Base-by-base conservation (phyloP, 2,329 filamentous ascomycete species). In the Aureobasidium sp. region DNA sequence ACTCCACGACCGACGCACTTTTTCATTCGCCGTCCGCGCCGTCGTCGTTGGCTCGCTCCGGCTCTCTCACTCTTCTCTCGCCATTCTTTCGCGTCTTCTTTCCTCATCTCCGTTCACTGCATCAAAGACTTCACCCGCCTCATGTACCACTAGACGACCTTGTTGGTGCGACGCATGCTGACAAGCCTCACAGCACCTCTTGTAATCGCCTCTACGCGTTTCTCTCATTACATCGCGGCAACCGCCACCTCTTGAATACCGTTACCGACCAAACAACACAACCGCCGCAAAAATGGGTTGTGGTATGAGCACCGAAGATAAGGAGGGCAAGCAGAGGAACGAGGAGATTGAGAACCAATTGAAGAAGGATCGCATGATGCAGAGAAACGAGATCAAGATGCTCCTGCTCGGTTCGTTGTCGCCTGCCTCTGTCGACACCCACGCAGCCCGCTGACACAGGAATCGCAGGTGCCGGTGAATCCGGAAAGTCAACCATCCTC, bases 371-470 rank as follows among this genome's bases (percentile, higher is more conserved):
- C 95, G 95, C 79, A 89, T 97, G 89, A 88, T 95, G 82, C 92
- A 96, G 81, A 88, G 93, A 71, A 99, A 99, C 70, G 94, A 99
- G 79, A 99, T 99, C 81, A 99, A 99, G 85, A 97, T 99, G 94
- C 82, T 99, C 70, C 84, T 99, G 71, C 87, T 99, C 71, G 94
- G 94, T 96, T 84, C 73, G 86, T 81, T 63, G 29, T 51, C 38
- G 13, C 50, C 49, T 8, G 7, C 31, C 43, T 31, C 23, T n/a
- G 27, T 60, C 64, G 64, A 60, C n/a, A 21, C 6, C 4, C 23
- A 9, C 33, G 5, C 21, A 10, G 9, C 3, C 21, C n/a, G 29
- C 43, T 58, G 35, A 58, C 55, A 49, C 19, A 11, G 13, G 15
- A 29, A 19, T 54, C 62, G 64, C 70, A 95, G 90, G 90, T 82